These are phyloP conservation scores for Solanum chiquidenum DNA, from an alignment of 257 asterid genomes.

Conservation along the genomic window DNA sequence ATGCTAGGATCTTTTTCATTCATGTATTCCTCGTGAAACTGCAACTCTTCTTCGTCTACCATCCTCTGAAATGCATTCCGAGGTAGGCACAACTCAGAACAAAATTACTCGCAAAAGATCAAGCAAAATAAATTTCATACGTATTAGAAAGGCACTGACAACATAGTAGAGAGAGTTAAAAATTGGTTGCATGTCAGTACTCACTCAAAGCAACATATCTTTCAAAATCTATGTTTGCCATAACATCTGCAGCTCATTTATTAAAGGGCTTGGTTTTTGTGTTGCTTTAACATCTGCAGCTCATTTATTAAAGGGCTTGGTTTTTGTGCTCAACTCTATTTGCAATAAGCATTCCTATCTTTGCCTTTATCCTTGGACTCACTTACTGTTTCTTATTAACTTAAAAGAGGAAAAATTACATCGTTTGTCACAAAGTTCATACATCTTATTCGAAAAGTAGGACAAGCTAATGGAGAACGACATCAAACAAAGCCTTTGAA, in stretches of 20 bases:
- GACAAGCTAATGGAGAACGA: background rate
- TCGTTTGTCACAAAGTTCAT: background rate
- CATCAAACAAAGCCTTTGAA: background rate
- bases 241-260: background rate
- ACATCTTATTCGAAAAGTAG: background rate
- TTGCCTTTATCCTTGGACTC: background rate
- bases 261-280: background rate
- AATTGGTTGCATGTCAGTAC: background rate
- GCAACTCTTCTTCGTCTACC: constrained; percentile 94
- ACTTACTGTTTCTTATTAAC: background rate
- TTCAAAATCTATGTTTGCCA: background rate
- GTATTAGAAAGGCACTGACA: background rate
- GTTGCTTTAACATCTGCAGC: background rate
- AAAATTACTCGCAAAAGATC: background rate
- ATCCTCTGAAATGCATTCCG: constrained; percentile 53
- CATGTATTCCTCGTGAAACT: constrained; percentile 95
- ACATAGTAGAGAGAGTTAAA: background rate
- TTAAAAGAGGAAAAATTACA: background rate
- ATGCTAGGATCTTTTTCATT: constrained; percentile 97
- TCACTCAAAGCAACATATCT: background rate
- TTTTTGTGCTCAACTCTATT: background rate
- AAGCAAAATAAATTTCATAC: background rate
- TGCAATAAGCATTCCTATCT: background rate
- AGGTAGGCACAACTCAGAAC: background rate
- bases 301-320: background rate